Evolutionary conservation across 129 eudicot genomes (phyloP).

Genomic region (Flaveria sonorensis): DNA sequence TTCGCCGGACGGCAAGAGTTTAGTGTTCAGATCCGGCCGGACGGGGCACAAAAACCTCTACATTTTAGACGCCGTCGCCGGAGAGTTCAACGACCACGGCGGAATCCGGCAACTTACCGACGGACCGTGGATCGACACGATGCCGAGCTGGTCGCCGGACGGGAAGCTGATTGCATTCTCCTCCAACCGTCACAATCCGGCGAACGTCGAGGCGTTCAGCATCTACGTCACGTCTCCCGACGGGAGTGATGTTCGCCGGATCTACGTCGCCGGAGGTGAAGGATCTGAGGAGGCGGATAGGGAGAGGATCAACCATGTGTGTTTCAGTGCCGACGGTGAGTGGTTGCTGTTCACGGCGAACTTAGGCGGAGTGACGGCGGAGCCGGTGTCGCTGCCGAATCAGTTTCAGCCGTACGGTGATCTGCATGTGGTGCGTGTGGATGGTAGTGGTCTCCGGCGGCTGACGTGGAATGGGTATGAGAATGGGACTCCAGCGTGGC

Average conservation of each 20-base stretch:
- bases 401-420: constrained; percentile 95
- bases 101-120: constrained; percentile 69
- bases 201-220: constrained; percentile 45
- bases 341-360: constrained; percentile 80
- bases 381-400: constrained; percentile 75
- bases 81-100: constrained; percentile 45
- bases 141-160: constrained; percentile 94
- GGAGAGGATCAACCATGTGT: constrained; percentile 85
- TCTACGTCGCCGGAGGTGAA: constrained; percentile 53
- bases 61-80: constrained; percentile 59
- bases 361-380: constrained; percentile 77
- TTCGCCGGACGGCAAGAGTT: constrained; percentile 69
- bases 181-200: constrained; percentile 69
- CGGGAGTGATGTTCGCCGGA: constrained; percentile 55
- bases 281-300: constrained; percentile 45
- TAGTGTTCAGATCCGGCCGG: constrained; percentile 82
- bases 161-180: constrained; percentile 83
- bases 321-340: constrained; percentile 67
- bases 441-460: constrained; percentile 67
- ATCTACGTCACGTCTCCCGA: constrained; percentile 58
- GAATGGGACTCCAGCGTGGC: constrained; percentile 95
- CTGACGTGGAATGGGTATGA: constrained; percentile 85
- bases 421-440: constrained; percentile 50
- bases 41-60: constrained; percentile 80
- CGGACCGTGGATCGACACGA: constrained; percentile 89